Evolutionary conservation across 441 rosid genomes (phyloP).

Genomic region (Gossypium lobatum): DNA sequence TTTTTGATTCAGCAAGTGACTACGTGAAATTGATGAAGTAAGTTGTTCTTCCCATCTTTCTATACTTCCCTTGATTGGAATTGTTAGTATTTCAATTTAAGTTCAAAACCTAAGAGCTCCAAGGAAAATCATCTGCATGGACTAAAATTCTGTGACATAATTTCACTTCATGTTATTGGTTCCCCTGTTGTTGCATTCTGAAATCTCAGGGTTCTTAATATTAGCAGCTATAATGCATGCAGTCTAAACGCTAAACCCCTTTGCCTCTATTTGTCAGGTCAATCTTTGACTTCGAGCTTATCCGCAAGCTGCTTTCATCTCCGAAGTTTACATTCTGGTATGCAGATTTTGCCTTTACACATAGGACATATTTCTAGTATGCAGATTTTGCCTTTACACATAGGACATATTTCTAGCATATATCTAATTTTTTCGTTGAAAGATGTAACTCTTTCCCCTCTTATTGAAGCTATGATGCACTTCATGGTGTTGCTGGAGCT

Average conservation of each 20-base stretch:
- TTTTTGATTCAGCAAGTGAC: conserved; percentile 87
- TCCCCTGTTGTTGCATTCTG: neutral
- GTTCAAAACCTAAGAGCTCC: neutral
- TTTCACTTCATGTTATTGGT: conserved; percentile 1
- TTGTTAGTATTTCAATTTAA: conserved; percentile 4
- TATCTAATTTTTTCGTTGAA: neutral
- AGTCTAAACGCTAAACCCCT: neutral
- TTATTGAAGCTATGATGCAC: conserved; percentile 71
- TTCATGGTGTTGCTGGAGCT: conserved; percentile 97
- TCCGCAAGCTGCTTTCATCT: conserved; percentile 71
- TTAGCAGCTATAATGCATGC: neutral
- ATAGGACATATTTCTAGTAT: conserved; percentile 19
- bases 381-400: conserved; percentile 15
- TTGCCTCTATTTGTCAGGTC: conserved; percentile 44
- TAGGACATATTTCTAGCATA: neutral
- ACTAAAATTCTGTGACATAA: neutral
- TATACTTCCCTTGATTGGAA: neutral
- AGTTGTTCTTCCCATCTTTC: conserved; percentile 22
- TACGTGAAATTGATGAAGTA: conserved; percentile 93
- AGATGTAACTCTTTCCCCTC: neutral
- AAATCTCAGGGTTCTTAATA: neutral
- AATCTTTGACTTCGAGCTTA: conserved; percentile 78
- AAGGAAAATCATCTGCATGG: neutral
- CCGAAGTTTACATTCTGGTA: conserved; percentile 92
- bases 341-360: conserved; percentile 16